A percentile compares a stretch with the other conserved stretches of the same genome.
These are phyloP conservation scores for Saccharomyces hybrid DNA, from an alignment of 1,139 yeast species.

Conservation along the genomic window DNA sequence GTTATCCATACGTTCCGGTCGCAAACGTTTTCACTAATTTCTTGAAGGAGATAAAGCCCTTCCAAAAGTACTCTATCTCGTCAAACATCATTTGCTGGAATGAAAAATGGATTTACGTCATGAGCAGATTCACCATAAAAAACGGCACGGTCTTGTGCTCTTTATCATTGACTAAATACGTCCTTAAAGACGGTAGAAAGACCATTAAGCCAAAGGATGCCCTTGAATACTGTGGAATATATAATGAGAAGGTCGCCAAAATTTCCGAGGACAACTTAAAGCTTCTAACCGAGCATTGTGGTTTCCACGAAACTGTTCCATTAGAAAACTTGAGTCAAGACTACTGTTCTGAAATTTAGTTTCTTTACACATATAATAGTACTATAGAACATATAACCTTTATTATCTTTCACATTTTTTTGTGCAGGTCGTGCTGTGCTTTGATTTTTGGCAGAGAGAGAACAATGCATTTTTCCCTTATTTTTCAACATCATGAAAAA, in stretches of 20 bases:
- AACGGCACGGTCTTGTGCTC: conserved; percentile 44
- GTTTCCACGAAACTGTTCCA: conserved; percentile 28
- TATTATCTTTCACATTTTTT: neutral
- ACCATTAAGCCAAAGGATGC: conserved; percentile 63
- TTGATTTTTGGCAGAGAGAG: neutral
- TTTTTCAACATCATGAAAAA: neutral
- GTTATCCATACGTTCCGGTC: conserved; percentile 67
- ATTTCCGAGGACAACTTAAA: conserved; percentile 38
- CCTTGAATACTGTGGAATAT: conserved; percentile 49
- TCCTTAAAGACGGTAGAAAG: conserved; percentile 63
- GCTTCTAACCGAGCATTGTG: conserved; percentile 20
- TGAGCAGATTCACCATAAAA: conserved; percentile 43
- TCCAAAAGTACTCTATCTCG: conserved; percentile 48
- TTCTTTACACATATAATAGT: neutral
- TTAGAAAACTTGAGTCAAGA: conserved; percentile 15
- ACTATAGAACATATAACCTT: neutral
- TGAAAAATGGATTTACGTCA: conserved; percentile 71
- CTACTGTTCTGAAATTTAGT: conserved; percentile 4
- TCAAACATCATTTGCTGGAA: conserved; percentile 78
- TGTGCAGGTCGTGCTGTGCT: neutral
- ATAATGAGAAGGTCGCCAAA: conserved; percentile 43
- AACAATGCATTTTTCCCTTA: neutral
- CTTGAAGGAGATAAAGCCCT: conserved; percentile 65
- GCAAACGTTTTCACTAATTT: conserved; percentile 66
- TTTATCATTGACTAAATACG: conserved; percentile 68